Conservation (phyloP, 2,329 filamentous ascomycete genomes). For the Aureobasidium sp. region DNA sequence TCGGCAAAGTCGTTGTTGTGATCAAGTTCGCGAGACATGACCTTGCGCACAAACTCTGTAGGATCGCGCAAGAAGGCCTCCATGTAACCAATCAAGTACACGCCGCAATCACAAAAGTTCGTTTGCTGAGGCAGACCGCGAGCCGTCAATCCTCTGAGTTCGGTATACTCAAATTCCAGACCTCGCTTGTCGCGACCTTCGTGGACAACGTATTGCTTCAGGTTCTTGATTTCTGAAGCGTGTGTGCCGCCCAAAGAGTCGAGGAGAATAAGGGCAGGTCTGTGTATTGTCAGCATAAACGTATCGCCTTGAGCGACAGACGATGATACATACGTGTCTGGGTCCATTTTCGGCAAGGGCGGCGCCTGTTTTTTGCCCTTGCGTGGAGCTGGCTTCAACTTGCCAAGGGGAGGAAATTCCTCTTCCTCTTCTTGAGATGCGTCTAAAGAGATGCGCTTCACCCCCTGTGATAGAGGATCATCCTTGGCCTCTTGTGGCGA, state of each 20-base stretch:
- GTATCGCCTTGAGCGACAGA: no score
- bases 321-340: conserved; percentile 20
- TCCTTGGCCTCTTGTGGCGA: not conserved
- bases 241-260: conserved; percentile 71
- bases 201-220: conserved; percentile 68
- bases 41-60: conserved; percentile 56
- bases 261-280: conserved; percentile 71
- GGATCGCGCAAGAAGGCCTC: conserved; percentile 73
- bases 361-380: conserved; percentile 16
- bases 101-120: conserved; percentile 83
- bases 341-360: conserved; percentile 25
- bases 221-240: conserved; percentile 52
- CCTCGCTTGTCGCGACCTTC: conserved; percentile 62
- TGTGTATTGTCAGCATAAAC: conserved; percentile 30
- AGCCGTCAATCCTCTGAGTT: conserved; percentile 57
- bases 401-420: not conserved
- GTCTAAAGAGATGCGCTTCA: conserved; percentile 6
- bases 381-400: conserved; percentile 1
- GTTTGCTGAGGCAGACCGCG: conserved; percentile 68
- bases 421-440: not conserved
- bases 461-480: not conserved
- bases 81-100: conserved; percentile 79
- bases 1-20: conserved; percentile 47
- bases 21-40: conserved; percentile 59
- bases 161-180: conserved; percentile 37